Base-by-base conservation (phyloP, 345 rosid genomes). In the Aegle marmelos region DNA sequence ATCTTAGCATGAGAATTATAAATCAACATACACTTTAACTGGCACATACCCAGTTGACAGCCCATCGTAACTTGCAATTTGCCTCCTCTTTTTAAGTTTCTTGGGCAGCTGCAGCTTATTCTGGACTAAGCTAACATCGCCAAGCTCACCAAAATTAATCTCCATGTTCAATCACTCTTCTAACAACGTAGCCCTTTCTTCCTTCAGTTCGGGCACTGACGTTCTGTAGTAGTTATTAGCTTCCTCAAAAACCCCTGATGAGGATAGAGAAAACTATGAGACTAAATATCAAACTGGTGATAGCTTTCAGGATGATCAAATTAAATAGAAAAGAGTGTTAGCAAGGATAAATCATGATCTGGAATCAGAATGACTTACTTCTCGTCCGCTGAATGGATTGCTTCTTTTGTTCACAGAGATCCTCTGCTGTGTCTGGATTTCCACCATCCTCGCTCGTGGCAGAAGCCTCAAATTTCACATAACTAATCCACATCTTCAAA, bases 141-240 rank as follows among this genome's bases (percentile, higher is more conserved):
- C 98, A 39, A 89, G 87, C 71, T 89, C 82, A 2, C 92, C 93
- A 75, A 87, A 92, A 78, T 89, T 78, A 16, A 50, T 86, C 87
- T 95, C 99, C 76, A 87, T 81, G 78, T 90, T 89, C 79, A 93
- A 82, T 98, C 97, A 95, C 80, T 93, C 98, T 73, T 95, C 96
- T 81, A 92, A 61, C 31, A 95, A 88, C 89, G 91, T 95, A 1
- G 93, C 96, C 16, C 98, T 80, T 79, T 95, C 99, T 79, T 93
- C 98, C 80, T 92, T 93, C 79, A 93, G 70, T 79, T 93, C 98
- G 2, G 98, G 96, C 31, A 90, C 89, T 1, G 94, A 79, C 0
- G 87, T 88, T 85, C 94, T 86, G 71, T 84, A 91, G 83, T 93
- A 92, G 72, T 84, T 86, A 33, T 90, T 62, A 0, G 96, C 98